Evolutionary conservation across 345 rosid genomes (phyloP).

Genomic region (Gossypium arboreum): DNA sequence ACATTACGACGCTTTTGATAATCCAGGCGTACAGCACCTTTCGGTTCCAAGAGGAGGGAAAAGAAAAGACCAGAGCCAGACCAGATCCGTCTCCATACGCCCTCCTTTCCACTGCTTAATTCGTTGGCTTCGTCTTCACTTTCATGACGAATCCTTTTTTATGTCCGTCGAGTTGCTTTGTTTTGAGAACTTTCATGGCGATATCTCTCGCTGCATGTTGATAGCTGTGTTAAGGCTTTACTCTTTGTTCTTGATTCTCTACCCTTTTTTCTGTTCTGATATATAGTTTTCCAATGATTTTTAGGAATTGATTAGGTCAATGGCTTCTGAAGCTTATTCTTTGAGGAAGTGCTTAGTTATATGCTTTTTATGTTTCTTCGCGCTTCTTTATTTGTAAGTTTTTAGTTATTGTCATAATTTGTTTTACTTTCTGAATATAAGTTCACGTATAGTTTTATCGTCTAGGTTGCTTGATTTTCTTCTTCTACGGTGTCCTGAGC

Average conservation of each 20-base stretch:
- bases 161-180: not conserved
- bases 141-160: not conserved
- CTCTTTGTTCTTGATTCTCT: not conserved
- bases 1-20: slow-evolving; percentile 3
- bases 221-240: not conserved
- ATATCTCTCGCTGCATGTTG: not conserved
- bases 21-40: not conserved
- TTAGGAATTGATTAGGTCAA: not conserved
- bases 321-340: not conserved
- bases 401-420: not conserved
- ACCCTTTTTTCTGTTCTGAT: not conserved
- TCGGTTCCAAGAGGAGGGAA: too few relatives aligned
- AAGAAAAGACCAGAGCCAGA: not conserved
- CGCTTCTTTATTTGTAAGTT: not conserved
- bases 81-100: not conserved
- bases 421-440: not conserved
- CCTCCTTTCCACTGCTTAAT: not conserved
- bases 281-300: not conserved
- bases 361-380: not conserved
- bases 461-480: slow-evolving; percentile 2
- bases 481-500: not conserved
- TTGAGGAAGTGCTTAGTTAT: not conserved
- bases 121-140: not conserved
- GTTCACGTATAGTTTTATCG: not conserved
- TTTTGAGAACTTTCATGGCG: not conserved